Evolutionary conservation across 495 filamentous ascomycete genomes (phyloP).

Genomic region (Penicillium steckii): DNA sequence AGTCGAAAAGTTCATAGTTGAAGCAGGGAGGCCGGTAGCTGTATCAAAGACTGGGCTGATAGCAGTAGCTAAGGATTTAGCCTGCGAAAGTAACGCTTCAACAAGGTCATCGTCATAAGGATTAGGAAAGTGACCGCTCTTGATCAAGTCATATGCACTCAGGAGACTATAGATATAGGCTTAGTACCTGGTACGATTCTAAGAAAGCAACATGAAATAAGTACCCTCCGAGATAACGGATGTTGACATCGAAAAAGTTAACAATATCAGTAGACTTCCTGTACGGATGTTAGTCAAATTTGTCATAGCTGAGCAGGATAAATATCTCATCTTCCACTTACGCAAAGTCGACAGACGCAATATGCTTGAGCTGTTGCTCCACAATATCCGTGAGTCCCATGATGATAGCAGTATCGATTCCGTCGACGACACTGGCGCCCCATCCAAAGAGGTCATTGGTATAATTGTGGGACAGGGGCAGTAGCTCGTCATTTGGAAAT

Average conservation of each 20-base stretch:
- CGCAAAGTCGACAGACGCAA: conserved; percentile 22
- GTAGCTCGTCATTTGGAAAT: conserved; percentile 16
- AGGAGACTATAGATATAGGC: conserved; percentile 13
- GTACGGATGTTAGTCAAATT: neutral
- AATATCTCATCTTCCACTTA: conserved; percentile 8
- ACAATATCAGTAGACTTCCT: conserved; percentile 18
- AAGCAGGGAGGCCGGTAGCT: conserved; percentile 14
- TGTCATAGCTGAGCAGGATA: neutral
- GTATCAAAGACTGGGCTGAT: conserved; percentile 22
- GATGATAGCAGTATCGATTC: conserved; percentile 22
- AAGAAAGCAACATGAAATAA: neutral
- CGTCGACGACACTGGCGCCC: conserved; percentile 23
- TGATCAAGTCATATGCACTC: conserved; percentile 23
- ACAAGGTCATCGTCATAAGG: conserved; percentile 17
- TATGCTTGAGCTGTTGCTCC: conserved; percentile 19
- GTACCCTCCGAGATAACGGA: conserved; percentile 23
- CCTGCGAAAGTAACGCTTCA: conserved; percentile 18
- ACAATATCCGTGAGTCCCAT: conserved; percentile 27
- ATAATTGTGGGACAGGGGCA: conserved; percentile 16
- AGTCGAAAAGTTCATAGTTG: conserved; percentile 15
- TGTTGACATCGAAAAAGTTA: conserved; percentile 22
- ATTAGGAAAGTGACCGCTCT: conserved; percentile 18
- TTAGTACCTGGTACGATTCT: neutral
- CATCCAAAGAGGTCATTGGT: conserved; percentile 23
- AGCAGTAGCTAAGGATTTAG: conserved; percentile 15